Base-by-base conservation (phyloP, 495 filamentous ascomycete species). In the Aspergillus sparsus region DNA sequence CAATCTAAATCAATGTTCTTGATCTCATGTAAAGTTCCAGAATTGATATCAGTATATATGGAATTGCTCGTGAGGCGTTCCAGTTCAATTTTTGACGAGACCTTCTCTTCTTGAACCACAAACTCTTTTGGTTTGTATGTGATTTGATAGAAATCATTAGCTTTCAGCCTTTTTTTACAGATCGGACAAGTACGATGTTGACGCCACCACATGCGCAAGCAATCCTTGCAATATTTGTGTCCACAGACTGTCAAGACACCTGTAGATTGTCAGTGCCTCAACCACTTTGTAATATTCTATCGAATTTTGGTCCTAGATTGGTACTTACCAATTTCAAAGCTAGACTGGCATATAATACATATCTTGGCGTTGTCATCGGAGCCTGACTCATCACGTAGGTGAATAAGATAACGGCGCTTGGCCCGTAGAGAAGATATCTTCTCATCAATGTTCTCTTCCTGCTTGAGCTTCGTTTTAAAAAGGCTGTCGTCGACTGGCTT, bases 191-290 rank as follows among this genome's bases (percentile, higher is more conserved):
- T 89, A 13, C 69, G 78, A 55, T 87, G 81, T 52, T 78, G 74
- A 47, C 73, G 73, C 74, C 87, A 89, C 93, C 94, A 98, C 8
- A 83, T 55, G 5, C 76, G 74, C 33, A 97, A 84, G 71, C 94
- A 98, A 35, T 89, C 89, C 56, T 87, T 89, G 74, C 93, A 97
- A 66, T 89, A 97, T 57, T 88, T 84, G 66, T 98, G 93, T 0
- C 93, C 93, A 71, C 93, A 98, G 3, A 88, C 81, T 2, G 93
- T 97, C 66, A 98, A 77, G 33, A 93, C 72, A n/a, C 77, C 77
- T 80, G 42, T 51, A 52, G 5, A 12, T 18, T 13, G 59, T 72
- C 49, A 67, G 65, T 10, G n/a, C 41, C 11, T 6, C 12, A 16
- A 16, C 7, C 33, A n/a, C 34, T 42, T 27, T 16, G 13, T 37